phyloP scores from a whole-genome alignment of 768 basidiomycete genomes.

The Strobilomyces echinocephalus region DNA sequence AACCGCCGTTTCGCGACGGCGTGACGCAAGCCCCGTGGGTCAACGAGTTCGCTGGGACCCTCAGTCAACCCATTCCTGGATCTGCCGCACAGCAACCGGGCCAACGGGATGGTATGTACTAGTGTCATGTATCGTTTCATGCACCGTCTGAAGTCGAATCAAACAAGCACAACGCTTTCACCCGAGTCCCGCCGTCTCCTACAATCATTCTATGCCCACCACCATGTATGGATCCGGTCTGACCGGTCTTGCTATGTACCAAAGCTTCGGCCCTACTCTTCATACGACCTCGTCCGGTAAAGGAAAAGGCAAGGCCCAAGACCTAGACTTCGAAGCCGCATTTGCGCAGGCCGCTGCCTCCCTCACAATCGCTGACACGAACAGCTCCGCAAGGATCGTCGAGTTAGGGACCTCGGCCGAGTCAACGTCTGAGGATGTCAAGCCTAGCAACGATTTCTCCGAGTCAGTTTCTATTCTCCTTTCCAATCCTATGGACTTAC shows the following conservation, averaged over 20 bases:
- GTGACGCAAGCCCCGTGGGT: constrained; percentile 45
- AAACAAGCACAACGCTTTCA: constrained; percentile 35
- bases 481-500: constrained; percentile 3
- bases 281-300: constrained; percentile 33
- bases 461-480: constrained; percentile 38
- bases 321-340: constrained; percentile 81
- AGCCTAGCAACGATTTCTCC: constrained; percentile 43
- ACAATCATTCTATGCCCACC: constrained; percentile 33
- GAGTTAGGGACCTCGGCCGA: constrained; percentile 46
- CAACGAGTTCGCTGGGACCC: constrained; percentile 46
- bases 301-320: constrained; percentile 76
- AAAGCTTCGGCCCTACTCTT: constrained; percentile 24
- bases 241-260: constrained; percentile 33
- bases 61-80: constrained; percentile 17
- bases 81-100: constrained; percentile 32
- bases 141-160: constrained; percentile 4
- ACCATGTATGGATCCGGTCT: constrained; percentile 32
- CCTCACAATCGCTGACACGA: constrained; percentile 37
- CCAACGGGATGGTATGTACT: constrained; percentile 22
- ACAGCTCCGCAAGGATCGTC: constrained; percentile 45
- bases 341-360: constrained; percentile 66
- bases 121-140: not conserved
- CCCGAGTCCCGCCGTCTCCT: constrained; percentile 33
- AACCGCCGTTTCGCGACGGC: constrained; percentile 33
- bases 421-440: constrained; percentile 32